Percentiles rank a stretch among this genome's conserved stretches.
phyloP scores from a whole-genome alignment of 108 stramenopile species.

The Pinguiococcus pyrenoidosus region DNA sequence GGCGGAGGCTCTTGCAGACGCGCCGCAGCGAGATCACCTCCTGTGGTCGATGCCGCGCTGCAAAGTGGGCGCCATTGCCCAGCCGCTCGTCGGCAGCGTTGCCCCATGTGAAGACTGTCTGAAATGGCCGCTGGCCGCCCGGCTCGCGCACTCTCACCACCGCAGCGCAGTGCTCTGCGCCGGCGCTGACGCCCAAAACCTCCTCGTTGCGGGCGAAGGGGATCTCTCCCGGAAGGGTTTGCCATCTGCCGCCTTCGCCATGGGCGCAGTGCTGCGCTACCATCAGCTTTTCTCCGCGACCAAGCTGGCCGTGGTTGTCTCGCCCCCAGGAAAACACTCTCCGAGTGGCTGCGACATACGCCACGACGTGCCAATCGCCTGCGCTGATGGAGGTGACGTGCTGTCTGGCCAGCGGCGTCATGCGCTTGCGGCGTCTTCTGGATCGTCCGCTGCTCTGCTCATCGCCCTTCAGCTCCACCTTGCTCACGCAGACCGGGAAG shows the following conservation, averaged over 20 bases:
- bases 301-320: slow-evolving; percentile 7
- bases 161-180: neutral
- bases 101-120: slow-evolving; percentile 1
- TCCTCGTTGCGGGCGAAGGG: too few species aligned
- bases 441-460: too few species aligned
- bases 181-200: neutral
- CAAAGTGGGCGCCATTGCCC: neutral
- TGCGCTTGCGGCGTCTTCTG: too few species aligned
- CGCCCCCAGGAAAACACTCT: slow-evolving; percentile 3
- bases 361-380: neutral
- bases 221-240: too few species aligned
- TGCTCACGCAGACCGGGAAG: too few species aligned
- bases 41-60: neutral
- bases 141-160: neutral
- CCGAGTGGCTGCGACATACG: neutral
- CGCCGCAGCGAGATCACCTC: neutral
- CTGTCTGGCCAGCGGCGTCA: too few species aligned
- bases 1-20: neutral
- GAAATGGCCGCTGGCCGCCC: neutral
- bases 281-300: neutral
- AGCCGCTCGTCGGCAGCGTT: neutral
- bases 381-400: neutral
- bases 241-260: too few species aligned
- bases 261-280: neutral
- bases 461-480: too few species aligned